phyloP scores from a whole-genome alignment of 2,329 filamentous ascomycete species.

The Colletotrichum musae region DNA sequence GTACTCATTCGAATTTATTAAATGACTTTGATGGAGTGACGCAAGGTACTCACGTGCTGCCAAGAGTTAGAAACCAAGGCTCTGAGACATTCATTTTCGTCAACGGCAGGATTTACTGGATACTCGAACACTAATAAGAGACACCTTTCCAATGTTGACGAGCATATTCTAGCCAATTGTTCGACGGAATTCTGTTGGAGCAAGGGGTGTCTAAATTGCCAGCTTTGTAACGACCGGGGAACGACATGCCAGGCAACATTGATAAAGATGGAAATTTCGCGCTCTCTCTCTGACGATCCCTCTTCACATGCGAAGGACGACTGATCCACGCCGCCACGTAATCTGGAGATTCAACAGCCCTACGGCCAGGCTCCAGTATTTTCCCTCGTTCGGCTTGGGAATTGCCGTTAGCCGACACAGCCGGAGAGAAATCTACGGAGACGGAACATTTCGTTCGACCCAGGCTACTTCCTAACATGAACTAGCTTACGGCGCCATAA shows the following conservation, averaged over 20 bases:
- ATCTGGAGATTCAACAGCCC: not conserved
- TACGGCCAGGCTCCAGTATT: not conserved
- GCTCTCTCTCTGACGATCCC: not conserved
- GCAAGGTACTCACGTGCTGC: not conserved
- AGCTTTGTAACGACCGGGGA: not conserved
- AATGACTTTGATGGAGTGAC: not conserved
- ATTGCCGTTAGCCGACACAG: constrained; percentile 6
- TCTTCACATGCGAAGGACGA: not conserved
- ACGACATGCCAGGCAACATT: not conserved
- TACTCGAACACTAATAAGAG: not conserved
- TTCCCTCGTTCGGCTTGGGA: not conserved
- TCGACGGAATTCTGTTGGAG: not conserved
- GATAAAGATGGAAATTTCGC: not conserved
- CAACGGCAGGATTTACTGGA: not conserved
- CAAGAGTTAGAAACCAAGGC: not conserved
- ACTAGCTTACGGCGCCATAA: not conserved
- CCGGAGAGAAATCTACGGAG: not conserved
- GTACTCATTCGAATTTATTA: not conserved
- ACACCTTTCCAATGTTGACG: not conserved
- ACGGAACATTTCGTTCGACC: not conserved
- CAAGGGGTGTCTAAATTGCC: not conserved
- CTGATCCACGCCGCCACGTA: not conserved
- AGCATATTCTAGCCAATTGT: not conserved
- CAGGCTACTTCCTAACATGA: not conserved
- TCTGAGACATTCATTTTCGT: not conserved